These are phyloP conservation scores for Candida silvatica DNA, from an alignment of 805 yeast species.

Conservation along the genomic window DNA sequence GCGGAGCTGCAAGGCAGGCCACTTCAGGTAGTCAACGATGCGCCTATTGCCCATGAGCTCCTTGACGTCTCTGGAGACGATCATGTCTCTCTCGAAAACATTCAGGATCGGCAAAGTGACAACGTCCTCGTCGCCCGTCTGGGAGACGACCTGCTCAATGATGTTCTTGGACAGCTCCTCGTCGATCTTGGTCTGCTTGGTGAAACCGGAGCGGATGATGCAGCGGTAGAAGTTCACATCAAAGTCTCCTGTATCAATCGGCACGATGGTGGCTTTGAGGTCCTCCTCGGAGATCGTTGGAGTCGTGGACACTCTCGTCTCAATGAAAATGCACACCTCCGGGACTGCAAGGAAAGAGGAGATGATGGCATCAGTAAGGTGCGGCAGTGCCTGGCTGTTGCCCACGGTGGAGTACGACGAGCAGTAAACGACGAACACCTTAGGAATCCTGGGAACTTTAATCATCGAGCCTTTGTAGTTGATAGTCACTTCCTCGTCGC, in stretches of 20 bases:
- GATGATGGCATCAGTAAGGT: conserved; percentile 28
- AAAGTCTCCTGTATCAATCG: conserved; percentile 23
- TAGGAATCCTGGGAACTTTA: conserved; percentile 16
- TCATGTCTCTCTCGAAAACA: conserved; percentile 17
- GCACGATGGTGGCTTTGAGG: conserved; percentile 30
- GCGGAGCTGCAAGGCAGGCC: neutral
- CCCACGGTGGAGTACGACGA: conserved; percentile 27
- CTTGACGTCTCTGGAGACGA: conserved; percentile 7
- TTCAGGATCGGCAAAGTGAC: conserved; percentile 17
- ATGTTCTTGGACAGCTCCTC: conserved; percentile 14
- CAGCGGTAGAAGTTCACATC: conserved; percentile 41
- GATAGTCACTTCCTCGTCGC: too few species aligned
- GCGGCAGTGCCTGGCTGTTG: conserved; percentile 39
- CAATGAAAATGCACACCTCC: conserved; percentile 33
- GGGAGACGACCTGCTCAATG: conserved; percentile 6
- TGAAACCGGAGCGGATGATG: conserved; percentile 40
- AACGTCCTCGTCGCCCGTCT: neutral
- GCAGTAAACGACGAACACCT: conserved; percentile 35
- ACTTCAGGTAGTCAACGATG: neutral
- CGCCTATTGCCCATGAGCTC: neutral
- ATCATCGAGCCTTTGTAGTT: conserved; percentile 2
- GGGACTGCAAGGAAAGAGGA: conserved; percentile 37
- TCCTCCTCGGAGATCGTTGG: conserved; percentile 31
- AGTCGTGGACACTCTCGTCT: conserved; percentile 30
- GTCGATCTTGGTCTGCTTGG: conserved; percentile 26